Base-by-base conservation (phyloP, 805 yeast species). In the Lipomyces orientalis region DNA sequence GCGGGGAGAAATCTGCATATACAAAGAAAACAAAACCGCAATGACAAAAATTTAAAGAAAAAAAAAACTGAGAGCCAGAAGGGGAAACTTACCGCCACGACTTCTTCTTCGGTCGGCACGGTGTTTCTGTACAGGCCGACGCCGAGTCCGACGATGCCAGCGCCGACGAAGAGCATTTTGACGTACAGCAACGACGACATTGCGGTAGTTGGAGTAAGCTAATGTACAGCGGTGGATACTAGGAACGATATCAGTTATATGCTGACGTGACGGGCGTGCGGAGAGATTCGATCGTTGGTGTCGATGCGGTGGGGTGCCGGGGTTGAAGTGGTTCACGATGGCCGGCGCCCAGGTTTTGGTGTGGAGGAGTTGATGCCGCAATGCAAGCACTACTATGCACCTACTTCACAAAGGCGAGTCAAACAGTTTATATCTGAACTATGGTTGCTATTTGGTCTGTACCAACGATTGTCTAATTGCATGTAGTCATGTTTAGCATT, bases 81-180 rank as follows among this genome's bases (percentile, higher is more conserved):
- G 34, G 64, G 35, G 34, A 12, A n/a, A 43, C 43, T 16, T 54
- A 68, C 79, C 0, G 88, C 86, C 54, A 93, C 84, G 35, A 94
- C 77, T 75, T 93, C 85, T 73, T 91, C 97, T 71, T 91, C 97
- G 1, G 94, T 86, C 3, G 98, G 98, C 0, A 92, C 89, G 0
- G 93, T 87, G 77, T 86, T 90, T 70, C 87, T 89, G 80, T 80
- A 89, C 19, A 90, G 80, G 4, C 90, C 72, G 0, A 88, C 85
- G 16, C 98, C 98, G 0, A 87, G 74, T 5, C 89, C 91, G 2
- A 91, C 81, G 29, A 92, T 86, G 22, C 87, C 84, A n/a, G 86
- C 85, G 10, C 96, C 93, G n/a, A 82, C 83, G 37, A 84, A 81
- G 71, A 82, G 83, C n/a, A 87, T 88, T 68, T 85, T 81, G 3